phyloP scores from a whole-genome alignment of 345 rosid genomes.

The Eucalyptus paniculata region DNA sequence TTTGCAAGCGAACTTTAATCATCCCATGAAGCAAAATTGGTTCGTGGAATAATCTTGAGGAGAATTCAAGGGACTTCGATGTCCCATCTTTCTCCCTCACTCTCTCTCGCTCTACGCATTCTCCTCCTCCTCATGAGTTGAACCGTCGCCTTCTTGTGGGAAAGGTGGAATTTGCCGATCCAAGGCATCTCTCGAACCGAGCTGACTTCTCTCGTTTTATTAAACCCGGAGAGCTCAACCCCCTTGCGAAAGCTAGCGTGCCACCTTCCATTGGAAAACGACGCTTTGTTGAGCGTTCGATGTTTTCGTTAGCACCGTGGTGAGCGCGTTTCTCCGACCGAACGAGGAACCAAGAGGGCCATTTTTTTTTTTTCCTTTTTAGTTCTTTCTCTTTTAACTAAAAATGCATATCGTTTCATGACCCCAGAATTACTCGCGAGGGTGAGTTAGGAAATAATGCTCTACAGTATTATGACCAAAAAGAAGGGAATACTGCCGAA shows the following conservation, averaged over 20 bases:
- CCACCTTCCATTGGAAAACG: background rate
- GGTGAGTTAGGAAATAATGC: background rate
- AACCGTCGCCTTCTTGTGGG: background rate
- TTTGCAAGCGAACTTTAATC: background rate
- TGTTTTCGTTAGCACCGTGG: background rate
- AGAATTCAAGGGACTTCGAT: background rate
- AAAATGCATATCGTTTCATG: background rate
- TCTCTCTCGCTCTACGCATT: background rate
- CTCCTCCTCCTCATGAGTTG: background rate
- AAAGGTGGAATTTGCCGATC: background rate
- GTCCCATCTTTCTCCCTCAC: background rate
- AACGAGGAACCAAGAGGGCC: too few species aligned
- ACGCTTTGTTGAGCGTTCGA: background rate
- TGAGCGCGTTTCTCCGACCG: too few species aligned
- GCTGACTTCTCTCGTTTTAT: background rate
- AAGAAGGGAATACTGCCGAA: background rate
- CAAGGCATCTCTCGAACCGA: background rate
- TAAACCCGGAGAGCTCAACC: background rate
- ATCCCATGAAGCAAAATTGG: background rate
- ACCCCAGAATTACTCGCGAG: background rate
- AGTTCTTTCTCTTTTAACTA: too few species aligned
- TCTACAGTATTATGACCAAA: too few species aligned
- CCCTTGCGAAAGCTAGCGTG: background rate
- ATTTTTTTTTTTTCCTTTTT: too few species aligned
- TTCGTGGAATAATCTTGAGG: background rate